Conservation (phyloP, 805 yeast genomes). For the Starmerella vitae region DNA sequence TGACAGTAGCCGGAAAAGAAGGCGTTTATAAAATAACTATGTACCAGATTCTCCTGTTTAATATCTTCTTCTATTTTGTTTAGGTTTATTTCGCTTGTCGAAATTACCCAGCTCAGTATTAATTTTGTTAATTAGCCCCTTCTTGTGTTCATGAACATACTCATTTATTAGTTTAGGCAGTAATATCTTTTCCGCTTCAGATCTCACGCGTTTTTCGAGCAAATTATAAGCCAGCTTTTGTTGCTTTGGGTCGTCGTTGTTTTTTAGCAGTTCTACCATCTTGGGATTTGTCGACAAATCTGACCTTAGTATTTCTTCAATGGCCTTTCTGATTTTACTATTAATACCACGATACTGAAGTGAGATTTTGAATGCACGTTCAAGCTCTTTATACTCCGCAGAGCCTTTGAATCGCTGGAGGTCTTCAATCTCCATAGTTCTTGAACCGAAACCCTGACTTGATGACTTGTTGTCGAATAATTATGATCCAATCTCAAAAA, state of each 20-base stretch:
- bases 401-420: background rate
- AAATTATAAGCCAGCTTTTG: constrained; percentile 1
- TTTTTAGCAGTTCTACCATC: constrained; percentile 2
- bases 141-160: background rate
- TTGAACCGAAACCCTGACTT: no score
- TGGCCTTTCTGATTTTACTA: constrained; percentile 1
- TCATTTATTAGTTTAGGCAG: constrained; percentile 7
- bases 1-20: no score
- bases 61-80: no score
- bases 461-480: no score
- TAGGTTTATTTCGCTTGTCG: no score
- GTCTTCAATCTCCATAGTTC: no score
- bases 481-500: no score
- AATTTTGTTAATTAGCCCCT: background rate
- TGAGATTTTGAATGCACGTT: background rate
- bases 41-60: no score
- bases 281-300: constrained; percentile 9
- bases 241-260: constrained; percentile 2
- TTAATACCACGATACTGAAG: background rate
- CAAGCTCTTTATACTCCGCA: background rate
- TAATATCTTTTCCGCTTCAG: constrained; percentile 8
- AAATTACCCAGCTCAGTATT: no score
- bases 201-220: constrained; percentile 8
- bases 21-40: no score
- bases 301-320: constrained; percentile 3